phyloP scores from a whole-genome alignment of 2,329 filamentous ascomycete genomes.

The Cylindrodendrum hubeiense region DNA sequence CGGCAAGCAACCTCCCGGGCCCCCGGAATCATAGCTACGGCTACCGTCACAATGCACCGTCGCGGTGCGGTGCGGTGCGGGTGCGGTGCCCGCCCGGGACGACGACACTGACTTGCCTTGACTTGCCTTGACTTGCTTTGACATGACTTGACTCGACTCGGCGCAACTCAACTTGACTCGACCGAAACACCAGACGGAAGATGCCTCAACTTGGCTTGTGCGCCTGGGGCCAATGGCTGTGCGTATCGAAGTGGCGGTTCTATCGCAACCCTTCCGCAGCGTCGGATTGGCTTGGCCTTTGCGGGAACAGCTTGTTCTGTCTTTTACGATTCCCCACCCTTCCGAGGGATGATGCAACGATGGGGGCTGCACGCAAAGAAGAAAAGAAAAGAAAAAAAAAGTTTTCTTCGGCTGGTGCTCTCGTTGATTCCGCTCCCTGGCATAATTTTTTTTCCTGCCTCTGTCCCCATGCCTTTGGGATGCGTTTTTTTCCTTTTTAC shows the following conservation, averaged over 20 bases:
- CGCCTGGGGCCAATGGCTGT: background rate
- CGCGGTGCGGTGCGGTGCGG: constrained; percentile 9
- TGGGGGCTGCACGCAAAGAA: constrained; percentile 13
- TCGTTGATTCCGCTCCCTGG: constrained; percentile 7
- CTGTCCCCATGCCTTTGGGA: background rate
- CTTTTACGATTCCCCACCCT: constrained; percentile 1
- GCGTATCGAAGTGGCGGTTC: background rate
- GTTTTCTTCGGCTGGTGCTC: constrained; percentile 24
- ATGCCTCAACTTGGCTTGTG: background rate
- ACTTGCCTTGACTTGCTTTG: background rate
- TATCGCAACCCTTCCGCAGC: background rate
- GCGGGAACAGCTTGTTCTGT: background rate
- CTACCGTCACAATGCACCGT: constrained; percentile 16
- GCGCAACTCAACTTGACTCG: constrained; percentile 2
- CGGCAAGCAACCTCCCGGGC: constrained; percentile 23
- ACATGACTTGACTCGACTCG: constrained; percentile 3
- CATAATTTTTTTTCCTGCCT: background rate
- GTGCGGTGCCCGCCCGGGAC: background rate
- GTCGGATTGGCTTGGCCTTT: background rate
- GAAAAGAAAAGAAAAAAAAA: constrained; percentile 8
- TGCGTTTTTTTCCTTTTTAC: constrained; percentile 20
- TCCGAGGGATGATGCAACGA: constrained; percentile 20
- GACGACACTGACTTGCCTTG: background rate
- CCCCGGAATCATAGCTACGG: constrained; percentile 15
- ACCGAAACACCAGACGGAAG: background rate